Conservation (phyloP, 148 eudicot genomes). For the Oxyria digyna region DNA sequence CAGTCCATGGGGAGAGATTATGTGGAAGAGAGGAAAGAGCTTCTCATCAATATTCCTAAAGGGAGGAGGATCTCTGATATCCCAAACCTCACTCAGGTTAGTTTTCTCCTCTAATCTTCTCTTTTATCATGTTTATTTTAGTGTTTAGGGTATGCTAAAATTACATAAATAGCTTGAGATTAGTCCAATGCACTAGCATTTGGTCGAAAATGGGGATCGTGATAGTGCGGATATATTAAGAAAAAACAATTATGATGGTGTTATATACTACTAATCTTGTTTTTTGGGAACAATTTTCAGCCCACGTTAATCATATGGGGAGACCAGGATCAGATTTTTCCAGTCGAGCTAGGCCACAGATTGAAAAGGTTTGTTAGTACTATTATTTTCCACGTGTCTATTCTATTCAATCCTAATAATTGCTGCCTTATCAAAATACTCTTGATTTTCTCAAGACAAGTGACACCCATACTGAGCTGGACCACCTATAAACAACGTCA, state of each 20-base stretch:
- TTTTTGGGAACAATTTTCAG: conserved; percentile 21
- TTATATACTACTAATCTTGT: neutral
- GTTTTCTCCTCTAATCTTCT: neutral
- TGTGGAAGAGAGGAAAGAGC: conserved; percentile 51
- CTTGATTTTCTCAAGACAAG: neutral
- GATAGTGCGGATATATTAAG: neutral
- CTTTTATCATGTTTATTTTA: too few relatives aligned
- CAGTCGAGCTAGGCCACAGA: conserved; percentile 61
- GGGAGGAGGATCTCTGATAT: conserved; percentile 45
- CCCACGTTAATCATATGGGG: conserved; percentile 83
- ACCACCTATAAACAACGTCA: neutral
- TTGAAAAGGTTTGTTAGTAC: conserved; percentile 34
- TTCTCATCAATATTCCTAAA: conserved; percentile 40
- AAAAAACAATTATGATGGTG: neutral
- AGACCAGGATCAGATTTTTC: conserved; percentile 67
- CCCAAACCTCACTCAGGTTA: conserved; percentile 64
- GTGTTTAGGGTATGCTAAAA: too few relatives aligned
- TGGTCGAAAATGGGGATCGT: neutral
- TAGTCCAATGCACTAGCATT: too few relatives aligned
- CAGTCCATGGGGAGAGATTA: conserved; percentile 54
- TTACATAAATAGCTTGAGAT: too few relatives aligned
- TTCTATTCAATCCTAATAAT: neutral
- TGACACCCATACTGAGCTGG: neutral
- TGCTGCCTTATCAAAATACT: neutral
- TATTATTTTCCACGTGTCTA: neutral